phyloP scores from a whole-genome alignment of 2,329 filamentous ascomycete species.

The Curvularia hawaiiensis region DNA sequence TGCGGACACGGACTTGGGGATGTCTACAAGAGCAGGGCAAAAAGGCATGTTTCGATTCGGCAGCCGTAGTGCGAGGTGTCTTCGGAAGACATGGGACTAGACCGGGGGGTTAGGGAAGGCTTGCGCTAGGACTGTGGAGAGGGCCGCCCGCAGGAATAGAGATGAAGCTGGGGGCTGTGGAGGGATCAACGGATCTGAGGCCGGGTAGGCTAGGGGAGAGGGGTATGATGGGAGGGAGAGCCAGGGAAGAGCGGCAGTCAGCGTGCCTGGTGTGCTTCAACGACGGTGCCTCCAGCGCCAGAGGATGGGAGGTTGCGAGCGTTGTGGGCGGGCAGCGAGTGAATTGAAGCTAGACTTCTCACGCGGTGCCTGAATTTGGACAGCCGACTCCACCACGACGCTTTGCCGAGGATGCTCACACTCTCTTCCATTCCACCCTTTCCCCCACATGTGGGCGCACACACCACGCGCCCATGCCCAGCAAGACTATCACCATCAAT shows the following conservation, averaged over 20 bases:
- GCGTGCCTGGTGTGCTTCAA: conserved; percentile 10
- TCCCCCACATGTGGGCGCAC: conserved; percentile 3
- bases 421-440: background rate
- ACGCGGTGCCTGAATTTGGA: conserved; percentile 4
- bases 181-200: conserved; percentile 28
- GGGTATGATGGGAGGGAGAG: conserved; percentile 22
- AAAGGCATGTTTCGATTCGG: conserved; percentile 41
- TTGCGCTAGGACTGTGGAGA: conserved; percentile 38
- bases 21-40: conserved; percentile 29
- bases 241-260: conserved; percentile 20
- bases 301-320: conserved; percentile 15
- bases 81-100: conserved; percentile 30
- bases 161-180: conserved; percentile 35
- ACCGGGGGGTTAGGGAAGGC: conserved; percentile 32
- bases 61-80: conserved; percentile 33
- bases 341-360: conserved; percentile 12
- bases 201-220: conserved; percentile 25
- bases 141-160: conserved; percentile 33
- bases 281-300: conserved; percentile 8
- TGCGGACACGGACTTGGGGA: conserved; percentile 28
- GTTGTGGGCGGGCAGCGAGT: conserved; percentile 14
- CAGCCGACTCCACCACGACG: conserved; percentile 3
- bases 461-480: background rate
- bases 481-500: background rate
- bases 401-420: conserved; percentile 14